A percentile compares a stretch with the other conserved stretches of the same genome.
Evolutionary conservation across 331 rosid genomes (phyloP).

Genomic region (Dryas integrifolia): DNA sequence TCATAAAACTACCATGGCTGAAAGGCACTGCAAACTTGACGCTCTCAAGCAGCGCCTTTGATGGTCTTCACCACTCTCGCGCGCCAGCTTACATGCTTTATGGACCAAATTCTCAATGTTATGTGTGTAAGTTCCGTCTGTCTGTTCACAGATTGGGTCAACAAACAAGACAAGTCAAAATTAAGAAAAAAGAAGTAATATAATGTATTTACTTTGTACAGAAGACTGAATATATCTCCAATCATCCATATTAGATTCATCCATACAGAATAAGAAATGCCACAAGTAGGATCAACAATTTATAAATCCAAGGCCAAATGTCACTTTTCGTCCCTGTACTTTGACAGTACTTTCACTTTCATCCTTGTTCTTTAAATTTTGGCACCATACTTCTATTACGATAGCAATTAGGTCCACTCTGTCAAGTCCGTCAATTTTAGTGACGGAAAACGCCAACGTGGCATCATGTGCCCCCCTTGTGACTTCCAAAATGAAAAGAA

Average conservation of each 20-base stretch:
- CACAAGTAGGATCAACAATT: constrained; percentile 12
- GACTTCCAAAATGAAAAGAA: too few relatives aligned
- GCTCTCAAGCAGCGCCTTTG: constrained; percentile 70
- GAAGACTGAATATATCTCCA: not conserved
- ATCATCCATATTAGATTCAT: not conserved
- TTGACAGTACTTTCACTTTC: too few relatives aligned
- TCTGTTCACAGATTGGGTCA: constrained; percentile 49
- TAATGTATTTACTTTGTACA: not conserved
- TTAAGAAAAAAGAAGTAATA: constrained; percentile 7
- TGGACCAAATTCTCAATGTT: constrained; percentile 72
- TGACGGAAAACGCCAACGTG: too few relatives aligned
- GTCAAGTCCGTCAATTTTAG: too few relatives aligned
- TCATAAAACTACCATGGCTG: constrained; percentile 73
- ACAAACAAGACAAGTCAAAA: not conserved
- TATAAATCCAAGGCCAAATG: not conserved
- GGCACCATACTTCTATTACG: too few relatives aligned
- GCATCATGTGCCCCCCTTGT: too few relatives aligned
- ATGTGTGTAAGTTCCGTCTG: constrained; percentile 72
- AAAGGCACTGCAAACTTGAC: constrained; percentile 92
- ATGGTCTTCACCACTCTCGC: constrained; percentile 53
- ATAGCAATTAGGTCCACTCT: too few relatives aligned
- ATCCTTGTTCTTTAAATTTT: too few relatives aligned
- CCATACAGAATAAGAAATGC: not conserved
- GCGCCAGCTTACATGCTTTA: constrained; percentile 66
- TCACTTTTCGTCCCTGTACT: too few relatives aligned